Percentiles rank a stretch among this genome's conserved stretches.
These are phyloP conservation scores for Leishmania martiniquensis DNA, from an alignment of 208 protist genomes.

Conservation along the genomic window DNA sequence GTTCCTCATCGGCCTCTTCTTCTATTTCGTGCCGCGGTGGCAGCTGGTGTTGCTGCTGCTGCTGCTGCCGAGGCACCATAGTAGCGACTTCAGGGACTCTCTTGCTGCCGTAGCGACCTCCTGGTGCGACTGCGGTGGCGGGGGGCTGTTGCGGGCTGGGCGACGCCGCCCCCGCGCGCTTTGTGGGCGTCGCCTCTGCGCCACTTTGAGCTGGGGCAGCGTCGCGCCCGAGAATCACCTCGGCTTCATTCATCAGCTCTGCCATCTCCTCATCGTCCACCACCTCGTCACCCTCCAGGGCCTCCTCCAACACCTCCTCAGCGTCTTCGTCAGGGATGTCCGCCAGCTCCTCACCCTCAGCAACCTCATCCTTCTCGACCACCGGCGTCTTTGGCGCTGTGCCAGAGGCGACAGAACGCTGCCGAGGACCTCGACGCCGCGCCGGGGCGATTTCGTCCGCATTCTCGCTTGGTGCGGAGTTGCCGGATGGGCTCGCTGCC, in stretches of 20 bases:
- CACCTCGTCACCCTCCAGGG: conserved; percentile 20
- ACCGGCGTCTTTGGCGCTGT: background rate
- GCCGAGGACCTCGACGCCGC: conserved; percentile 10
- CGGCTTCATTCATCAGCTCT: conserved; percentile 12
- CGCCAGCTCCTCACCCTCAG: conserved; percentile 39
- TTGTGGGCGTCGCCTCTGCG: conserved; percentile 10
- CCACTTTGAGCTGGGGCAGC: too few relatives aligned
- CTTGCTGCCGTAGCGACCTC: conserved; percentile 4
- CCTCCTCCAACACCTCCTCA: conserved; percentile 28
- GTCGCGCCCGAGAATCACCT: too few relatives aligned
- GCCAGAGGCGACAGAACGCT: conserved; percentile 7
- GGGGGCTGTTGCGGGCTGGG: background rate
- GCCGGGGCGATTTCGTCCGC: background rate
- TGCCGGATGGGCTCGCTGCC: background rate
- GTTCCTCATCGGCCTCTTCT: too few relatives aligned
- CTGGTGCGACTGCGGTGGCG: conserved; percentile 2
- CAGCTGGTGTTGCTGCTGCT: background rate
- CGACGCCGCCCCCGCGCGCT: background rate
- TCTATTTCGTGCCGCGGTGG: background rate
- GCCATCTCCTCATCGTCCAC: conserved; percentile 29
- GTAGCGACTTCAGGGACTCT: background rate
- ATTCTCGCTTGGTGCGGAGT: background rate
- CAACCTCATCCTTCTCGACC: conserved; percentile 15
- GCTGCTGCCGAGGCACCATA: conserved; percentile 4
- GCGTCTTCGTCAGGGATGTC: conserved; percentile 26